Percentiles rank a stretch among this genome's conserved stretches.
Evolutionary conservation across 768 basidiomycete species (phyloP).

Genomic region (Pleurotus salmoneostramineus): DNA sequence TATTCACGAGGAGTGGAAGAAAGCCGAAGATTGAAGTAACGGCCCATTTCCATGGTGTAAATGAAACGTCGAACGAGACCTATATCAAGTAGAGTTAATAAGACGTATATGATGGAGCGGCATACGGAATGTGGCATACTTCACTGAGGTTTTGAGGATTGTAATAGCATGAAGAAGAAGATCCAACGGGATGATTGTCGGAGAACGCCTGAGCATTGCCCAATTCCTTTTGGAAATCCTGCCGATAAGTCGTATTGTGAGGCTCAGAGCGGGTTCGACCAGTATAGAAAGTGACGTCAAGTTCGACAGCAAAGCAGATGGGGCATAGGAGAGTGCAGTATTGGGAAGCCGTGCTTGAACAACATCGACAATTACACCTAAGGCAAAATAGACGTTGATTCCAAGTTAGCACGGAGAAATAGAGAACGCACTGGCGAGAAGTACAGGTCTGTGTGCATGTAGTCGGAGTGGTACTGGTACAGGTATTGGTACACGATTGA

Average conservation of each 20-base stretch:
- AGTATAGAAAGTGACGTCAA: constrained; percentile 8
- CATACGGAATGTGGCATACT: background rate
- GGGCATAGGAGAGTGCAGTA: constrained; percentile 13
- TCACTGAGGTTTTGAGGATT: constrained; percentile 11
- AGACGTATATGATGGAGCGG: background rate
- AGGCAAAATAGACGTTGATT: background rate
- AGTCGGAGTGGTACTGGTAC: background rate
- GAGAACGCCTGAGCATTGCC: constrained; percentile 9
- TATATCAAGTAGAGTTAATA: background rate
- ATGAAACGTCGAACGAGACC: constrained; percentile 10
- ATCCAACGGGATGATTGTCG: constrained; percentile 8
- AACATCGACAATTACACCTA: constrained; percentile 16
- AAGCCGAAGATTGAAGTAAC: constrained; percentile 15
- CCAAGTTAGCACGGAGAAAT: background rate
- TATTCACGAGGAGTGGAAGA: constrained; percentile 9
- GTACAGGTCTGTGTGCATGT: constrained; percentile 10
- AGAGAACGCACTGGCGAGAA: constrained; percentile 3
- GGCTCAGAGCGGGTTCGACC: background rate
- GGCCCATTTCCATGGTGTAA: constrained; percentile 16
- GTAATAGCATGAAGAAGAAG: constrained; percentile 14
- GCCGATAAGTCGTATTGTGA: constrained; percentile 9
- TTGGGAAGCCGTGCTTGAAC: constrained; percentile 4
- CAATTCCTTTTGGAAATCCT: constrained; percentile 13
- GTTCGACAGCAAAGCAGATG: constrained; percentile 12
- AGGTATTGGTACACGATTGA: constrained; percentile 11